These are phyloP conservation scores for Suillus luteus DNA, from an alignment of 768 basidiomycete genomes.

Conservation along the genomic window DNA sequence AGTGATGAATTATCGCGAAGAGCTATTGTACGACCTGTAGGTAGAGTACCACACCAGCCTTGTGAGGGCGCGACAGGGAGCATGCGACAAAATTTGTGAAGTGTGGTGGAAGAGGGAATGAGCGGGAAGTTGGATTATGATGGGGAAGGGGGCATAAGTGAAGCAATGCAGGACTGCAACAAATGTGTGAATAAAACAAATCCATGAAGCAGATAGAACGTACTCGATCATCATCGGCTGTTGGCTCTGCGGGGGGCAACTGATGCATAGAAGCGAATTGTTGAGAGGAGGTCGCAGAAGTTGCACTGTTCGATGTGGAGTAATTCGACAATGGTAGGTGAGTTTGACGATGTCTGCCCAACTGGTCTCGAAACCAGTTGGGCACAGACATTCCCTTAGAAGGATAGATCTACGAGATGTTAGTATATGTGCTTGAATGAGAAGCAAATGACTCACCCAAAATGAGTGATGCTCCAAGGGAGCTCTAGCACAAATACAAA, in stretches of 20 bases:
- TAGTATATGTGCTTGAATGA: no score
- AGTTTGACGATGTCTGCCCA: conserved; percentile 18
- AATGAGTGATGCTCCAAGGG: no score
- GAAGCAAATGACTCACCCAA: no score
- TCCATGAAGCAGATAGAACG: conserved; percentile 32
- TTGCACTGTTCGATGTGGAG: conserved; percentile 80
- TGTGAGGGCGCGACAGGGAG: conserved; percentile 58
- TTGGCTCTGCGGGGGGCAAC: conserved; percentile 25
- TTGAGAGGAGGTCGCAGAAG: conserved; percentile 40
- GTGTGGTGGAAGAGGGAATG: conserved; percentile 59
- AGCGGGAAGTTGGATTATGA: no score
- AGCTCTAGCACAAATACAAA: no score
- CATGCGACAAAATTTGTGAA: conserved; percentile 73
- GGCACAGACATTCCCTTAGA: no score
- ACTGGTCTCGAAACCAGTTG: no score
- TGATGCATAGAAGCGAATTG: conserved; percentile 34
- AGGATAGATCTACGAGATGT: no score
- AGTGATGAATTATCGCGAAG: conserved; percentile 77
- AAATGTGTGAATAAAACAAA: conserved; percentile 18
- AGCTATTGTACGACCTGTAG: conserved; percentile 54
- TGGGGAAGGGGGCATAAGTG: no score
- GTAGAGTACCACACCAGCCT: conserved; percentile 79
- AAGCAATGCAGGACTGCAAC: conserved; percentile 56
- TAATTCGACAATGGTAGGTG: conserved; percentile 69
- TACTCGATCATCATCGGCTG: conserved; percentile 70